Percentiles rank a stretch among this genome's conserved stretches.
These are phyloP conservation scores for Nakaseomyces delphensis DNA, from an alignment of 1,139 yeast species.

Conservation along the genomic window DNA sequence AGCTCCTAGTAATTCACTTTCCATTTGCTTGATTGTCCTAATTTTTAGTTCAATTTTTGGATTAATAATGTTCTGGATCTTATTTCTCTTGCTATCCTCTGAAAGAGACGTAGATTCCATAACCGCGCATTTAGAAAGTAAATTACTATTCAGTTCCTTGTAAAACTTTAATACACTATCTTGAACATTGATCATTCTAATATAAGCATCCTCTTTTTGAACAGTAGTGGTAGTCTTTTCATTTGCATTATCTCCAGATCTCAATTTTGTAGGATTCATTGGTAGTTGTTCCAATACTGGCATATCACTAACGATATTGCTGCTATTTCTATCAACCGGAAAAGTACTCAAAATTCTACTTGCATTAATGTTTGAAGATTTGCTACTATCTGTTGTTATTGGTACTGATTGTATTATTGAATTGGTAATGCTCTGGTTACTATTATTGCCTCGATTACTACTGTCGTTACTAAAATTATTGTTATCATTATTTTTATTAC, in stretches of 20 bases:
- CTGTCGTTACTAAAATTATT: not conserved
- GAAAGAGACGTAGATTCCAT: conserved; percentile 30
- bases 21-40: conserved; percentile 10
- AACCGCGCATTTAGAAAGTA: conserved; percentile 24
- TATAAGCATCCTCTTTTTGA: not conserved
- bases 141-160: conserved; percentile 14
- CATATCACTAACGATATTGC: not conserved
- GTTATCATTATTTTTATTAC: not conserved
- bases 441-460: not conserved
- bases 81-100: conserved; percentile 24
- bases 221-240: not conserved
- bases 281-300: not conserved
- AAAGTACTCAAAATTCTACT: conserved; percentile 3
- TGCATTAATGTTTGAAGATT: not conserved
- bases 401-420: conserved; percentile 1
- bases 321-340: not conserved
- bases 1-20: conserved; percentile 10
- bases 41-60: conserved; percentile 12
- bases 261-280: not conserved
- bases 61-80: conserved; percentile 17
- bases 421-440: not conserved
- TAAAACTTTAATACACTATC: not conserved
- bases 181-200: conserved; percentile 1
- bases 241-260: not conserved
- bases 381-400: not conserved